Conservation (phyloP, 1,284 basidiomycete genomes). For the Phellinidium pouzarii region DNA sequence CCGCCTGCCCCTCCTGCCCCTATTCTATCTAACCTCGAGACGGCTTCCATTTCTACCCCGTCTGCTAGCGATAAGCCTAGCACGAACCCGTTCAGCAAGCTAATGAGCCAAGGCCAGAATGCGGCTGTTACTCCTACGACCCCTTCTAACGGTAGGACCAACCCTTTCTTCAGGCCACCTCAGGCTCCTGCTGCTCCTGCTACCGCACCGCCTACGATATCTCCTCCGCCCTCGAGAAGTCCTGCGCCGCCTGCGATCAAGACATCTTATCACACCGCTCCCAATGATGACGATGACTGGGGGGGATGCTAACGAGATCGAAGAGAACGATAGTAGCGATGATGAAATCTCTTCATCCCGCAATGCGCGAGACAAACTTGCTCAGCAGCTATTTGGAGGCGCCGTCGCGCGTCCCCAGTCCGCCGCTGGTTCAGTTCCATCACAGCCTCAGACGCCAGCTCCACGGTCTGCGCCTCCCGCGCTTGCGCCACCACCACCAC, state of each 20-base stretch:
- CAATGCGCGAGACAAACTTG: constrained; percentile 63
- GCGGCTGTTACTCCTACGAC: constrained; percentile 25
- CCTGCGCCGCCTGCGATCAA: constrained; percentile 45
- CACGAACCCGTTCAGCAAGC: constrained; percentile 67
- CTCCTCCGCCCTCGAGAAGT: constrained; percentile 30
- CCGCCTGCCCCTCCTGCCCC: constrained; percentile 28
- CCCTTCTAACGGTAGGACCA: constrained; percentile 35
- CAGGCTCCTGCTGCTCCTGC: constrained; percentile 25
- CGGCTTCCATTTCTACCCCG: constrained; percentile 26
- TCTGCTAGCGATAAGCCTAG: constrained; percentile 32
- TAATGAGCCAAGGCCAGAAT: constrained; percentile 44
- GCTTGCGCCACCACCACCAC: constrained; percentile 29
- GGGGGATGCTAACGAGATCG: constrained; percentile 74
- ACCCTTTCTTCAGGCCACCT: constrained; percentile 52
- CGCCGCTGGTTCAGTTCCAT: constrained; percentile 25
- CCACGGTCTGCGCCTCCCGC: constrained; percentile 33
- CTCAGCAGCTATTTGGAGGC: constrained; percentile 70
- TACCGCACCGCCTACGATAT: constrained; percentile 21
- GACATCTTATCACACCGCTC: constrained; percentile 54
- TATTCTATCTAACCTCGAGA: constrained; percentile 31
- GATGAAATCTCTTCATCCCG: constrained; percentile 70
- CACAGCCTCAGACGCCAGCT: constrained; percentile 31
- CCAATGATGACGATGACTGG: constrained; percentile 70
- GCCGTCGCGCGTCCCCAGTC: constrained; percentile 50
- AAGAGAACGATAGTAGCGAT: constrained; percentile 68